Conservation (phyloP, 306 rosid species). For the Calophaca sinica region DNA sequence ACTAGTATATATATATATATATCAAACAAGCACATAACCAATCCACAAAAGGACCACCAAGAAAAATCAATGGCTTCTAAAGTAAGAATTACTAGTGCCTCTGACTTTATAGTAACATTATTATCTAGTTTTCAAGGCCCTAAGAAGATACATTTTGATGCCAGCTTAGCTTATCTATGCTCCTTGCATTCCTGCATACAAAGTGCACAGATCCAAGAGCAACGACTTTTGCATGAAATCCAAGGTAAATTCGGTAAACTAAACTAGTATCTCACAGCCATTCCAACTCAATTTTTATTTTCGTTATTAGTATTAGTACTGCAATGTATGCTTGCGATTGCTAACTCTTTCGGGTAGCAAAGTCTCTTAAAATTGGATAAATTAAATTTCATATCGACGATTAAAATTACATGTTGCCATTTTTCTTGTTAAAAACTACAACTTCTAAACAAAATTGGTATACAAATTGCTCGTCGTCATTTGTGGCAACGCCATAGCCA, state of each 20-base stretch:
- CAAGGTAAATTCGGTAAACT: neutral
- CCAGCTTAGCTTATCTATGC: slow-evolving; percentile 25
- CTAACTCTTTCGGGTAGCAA: neutral
- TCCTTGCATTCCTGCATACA: slow-evolving; percentile 20
- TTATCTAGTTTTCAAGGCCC: slow-evolving; percentile 45
- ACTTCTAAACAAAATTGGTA: slow-evolving; percentile 24
- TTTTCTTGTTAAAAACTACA: slow-evolving; percentile 10
- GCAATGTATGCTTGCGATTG: neutral
- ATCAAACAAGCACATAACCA: neutral
- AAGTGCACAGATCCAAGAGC: slow-evolving; percentile 25
- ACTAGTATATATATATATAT: no score
- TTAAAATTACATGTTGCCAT: neutral
- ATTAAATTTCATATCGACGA: neutral
- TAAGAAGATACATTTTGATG: slow-evolving; percentile 30
- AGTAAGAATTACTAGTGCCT: slow-evolving; percentile 39
- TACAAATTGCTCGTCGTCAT: slow-evolving; percentile 51
- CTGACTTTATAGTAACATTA: slow-evolving; percentile 31
- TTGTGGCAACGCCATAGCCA: no score
- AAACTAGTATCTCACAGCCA: no score
- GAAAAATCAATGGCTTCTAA: slow-evolving; percentile 41
- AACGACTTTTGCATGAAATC: slow-evolving; percentile 36
- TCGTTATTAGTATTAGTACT: no score
- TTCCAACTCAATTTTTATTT: no score
- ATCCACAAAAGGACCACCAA: neutral
- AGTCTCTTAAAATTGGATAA: slow-evolving; percentile 12